Conservation (phyloP, 768 basidiomycete species). For the Chalciporus chontae region DNA sequence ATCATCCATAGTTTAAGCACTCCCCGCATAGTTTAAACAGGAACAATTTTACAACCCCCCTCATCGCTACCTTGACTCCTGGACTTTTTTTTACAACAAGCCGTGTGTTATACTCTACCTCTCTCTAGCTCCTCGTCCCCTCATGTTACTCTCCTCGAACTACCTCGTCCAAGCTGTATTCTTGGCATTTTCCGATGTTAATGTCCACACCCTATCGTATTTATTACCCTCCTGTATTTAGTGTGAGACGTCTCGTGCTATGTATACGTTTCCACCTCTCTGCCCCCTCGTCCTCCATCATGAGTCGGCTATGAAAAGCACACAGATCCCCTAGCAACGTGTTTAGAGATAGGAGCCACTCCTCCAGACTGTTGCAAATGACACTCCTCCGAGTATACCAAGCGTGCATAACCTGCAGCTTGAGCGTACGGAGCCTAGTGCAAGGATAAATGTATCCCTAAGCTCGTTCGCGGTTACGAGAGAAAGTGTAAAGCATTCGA, state of each 20-base stretch:
- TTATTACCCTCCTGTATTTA: slow-evolving; percentile 19
- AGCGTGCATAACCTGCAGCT: slow-evolving; percentile 34
- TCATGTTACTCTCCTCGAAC: not conserved
- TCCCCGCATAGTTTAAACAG: slow-evolving; percentile 11
- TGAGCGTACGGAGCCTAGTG: slow-evolving; percentile 34
- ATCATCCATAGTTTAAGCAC: not conserved
- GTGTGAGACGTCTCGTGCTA: slow-evolving; percentile 11
- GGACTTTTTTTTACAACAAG: not conserved
- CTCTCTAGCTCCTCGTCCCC: not conserved
- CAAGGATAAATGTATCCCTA: slow-evolving; percentile 28
- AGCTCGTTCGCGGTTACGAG: slow-evolving; percentile 35
- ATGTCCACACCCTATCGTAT: not conserved
- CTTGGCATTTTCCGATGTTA: not conserved
- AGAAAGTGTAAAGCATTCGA: slow-evolving; percentile 37
- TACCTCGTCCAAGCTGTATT: not conserved
- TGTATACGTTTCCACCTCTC: slow-evolving; percentile 28
- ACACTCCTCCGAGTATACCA: slow-evolving; percentile 36
- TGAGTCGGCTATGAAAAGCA: slow-evolving; percentile 18
- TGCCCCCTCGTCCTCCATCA: slow-evolving; percentile 20
- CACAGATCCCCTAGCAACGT: slow-evolving; percentile 5
- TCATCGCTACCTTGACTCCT: not conserved
- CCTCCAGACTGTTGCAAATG: slow-evolving; percentile 31
- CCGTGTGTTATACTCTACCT: slow-evolving; percentile 2
- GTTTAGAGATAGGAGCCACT: slow-evolving; percentile 11
- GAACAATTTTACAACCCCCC: not conserved